Evolutionary conservation across 1,139 yeast species (phyloP).

Genomic region (Hanseniaspora sp.): DNA sequence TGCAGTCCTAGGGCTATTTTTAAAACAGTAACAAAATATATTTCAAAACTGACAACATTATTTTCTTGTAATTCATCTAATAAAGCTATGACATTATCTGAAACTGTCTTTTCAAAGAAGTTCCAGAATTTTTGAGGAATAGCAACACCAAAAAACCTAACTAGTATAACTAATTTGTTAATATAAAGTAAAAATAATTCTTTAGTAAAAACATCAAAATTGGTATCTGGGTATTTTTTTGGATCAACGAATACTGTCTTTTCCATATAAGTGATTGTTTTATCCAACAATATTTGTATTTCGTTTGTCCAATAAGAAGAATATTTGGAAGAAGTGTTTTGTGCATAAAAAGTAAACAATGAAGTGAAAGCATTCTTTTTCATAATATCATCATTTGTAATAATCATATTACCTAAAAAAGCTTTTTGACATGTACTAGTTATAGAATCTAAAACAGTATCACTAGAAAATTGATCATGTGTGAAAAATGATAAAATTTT

Average conservation of each 20-base stretch:
- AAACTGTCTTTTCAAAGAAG: conserved; percentile 19
- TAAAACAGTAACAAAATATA: conserved; percentile 26
- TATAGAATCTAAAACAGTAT: neutral
- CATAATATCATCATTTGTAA: neutral
- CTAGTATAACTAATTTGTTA: conserved; percentile 25
- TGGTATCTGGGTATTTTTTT: neutral
- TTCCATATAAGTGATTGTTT: neutral
- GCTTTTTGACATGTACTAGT: neutral
- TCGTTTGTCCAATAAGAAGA: conserved; percentile 1
- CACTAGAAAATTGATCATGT: neutral
- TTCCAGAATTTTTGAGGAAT: conserved; percentile 21
- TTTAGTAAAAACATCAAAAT: conserved; percentile 4
- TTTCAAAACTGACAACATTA: conserved; percentile 22
- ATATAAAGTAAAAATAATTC: conserved; percentile 20
- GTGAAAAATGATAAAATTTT: neutral
- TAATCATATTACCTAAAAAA: neutral
- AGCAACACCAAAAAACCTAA: conserved; percentile 25
- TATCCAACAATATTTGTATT: neutral
- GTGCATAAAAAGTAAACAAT: neutral
- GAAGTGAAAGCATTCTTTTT: neutral
- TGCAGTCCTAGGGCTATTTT: conserved; percentile 19
- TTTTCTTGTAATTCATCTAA: conserved; percentile 17
- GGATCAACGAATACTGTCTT: neutral
- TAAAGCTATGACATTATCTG: conserved; percentile 19
- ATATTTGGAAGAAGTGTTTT: neutral